Evolutionary conservation across 768 basidiomycete species (phyloP), one percentile per base, ranked within the genome.

Genomic region (Phanerochaete sordida): DNA sequence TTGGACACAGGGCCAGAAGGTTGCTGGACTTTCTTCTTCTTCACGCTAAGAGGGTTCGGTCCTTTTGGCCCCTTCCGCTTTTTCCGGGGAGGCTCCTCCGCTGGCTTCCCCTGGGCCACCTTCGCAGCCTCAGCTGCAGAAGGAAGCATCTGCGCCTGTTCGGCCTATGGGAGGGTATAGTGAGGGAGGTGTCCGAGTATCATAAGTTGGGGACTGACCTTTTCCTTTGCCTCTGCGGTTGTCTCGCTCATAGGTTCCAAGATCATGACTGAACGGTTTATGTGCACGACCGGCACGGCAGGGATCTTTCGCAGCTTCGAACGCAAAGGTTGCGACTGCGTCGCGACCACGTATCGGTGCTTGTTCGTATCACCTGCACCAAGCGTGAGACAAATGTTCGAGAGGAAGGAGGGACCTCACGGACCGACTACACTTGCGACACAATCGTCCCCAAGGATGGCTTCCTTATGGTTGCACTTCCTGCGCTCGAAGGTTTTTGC

Each of bases 401-500:
- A 24, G 21, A 21, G 48, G 12, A n/a, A 23, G 51, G 52, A 26
- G 46, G 16, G 31, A 49, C 21, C 39, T 44, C 37, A 66, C 84
- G 60, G 66, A 93, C 96, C 96, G 49, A 97, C 79, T 48, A 98
- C 87, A 60, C 83, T 83, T 5, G 76, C 68, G 28, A 99, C 76
- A 72, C 97, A 99, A 19, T 94, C 93, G 50, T 90, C 85, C 30
- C 90, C 90, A 0, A 83, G 79, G 28, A 98, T 90, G n/a, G 90
- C 78, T 66, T 95, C 90, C 62, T 86, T 81, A 71, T 99, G 97
- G 70, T 98, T 98, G 72, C 97, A 99, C 74, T 90, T 93, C 64
- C 97, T 73, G 58, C 96, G 82, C 75, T 98, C 96, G 65, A 97
- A 98, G 0, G 79, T 82, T 75, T 98, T 98, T 1, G 97, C 96